These are phyloP conservation scores for Oryza glaberrima DNA, from an alignment of 176 grass and related monocot genomes.

Conservation along the genomic window DNA sequence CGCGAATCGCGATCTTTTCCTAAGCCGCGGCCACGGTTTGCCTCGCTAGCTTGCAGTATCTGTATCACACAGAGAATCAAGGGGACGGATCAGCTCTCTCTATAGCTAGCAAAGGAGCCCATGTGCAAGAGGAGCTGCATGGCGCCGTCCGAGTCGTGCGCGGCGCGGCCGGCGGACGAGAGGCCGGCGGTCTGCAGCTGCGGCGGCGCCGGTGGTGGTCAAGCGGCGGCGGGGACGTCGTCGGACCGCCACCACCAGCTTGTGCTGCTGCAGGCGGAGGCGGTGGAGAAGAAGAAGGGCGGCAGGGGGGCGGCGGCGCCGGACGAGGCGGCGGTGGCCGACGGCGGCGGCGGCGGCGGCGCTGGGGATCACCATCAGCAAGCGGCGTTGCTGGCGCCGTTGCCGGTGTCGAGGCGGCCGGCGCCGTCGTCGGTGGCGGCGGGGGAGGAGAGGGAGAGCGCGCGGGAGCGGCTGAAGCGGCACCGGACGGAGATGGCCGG, in stretches of 20 bases:
- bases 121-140: slow-evolving; percentile 28
- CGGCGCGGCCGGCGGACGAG: not conserved
- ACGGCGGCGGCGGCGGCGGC: not conserved
- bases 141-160: slow-evolving; percentile 23
- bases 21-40: not conserved
- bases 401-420: not conserved
- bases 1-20: not conserved
- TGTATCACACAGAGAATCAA: not conserved
- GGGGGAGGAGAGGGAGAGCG: slow-evolving; percentile 27
- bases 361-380: not conserved
- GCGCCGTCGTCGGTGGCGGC: not conserved
- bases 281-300: not conserved
- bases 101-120: not conserved
- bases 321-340: not conserved
- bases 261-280: not conserved
- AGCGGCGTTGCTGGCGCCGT: too few relatives aligned
- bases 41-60: not conserved
- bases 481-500: slow-evolving; percentile 64
- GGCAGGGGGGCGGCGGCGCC: too few relatives aligned
- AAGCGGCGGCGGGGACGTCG: slow-evolving; percentile 21
- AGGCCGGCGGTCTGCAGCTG: not conserved
- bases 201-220: not conserved
- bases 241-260: not conserved
- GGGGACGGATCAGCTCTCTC: too few relatives aligned
- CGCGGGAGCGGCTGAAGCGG: slow-evolving; percentile 63